phyloP scores from a whole-genome alignment of 2,329 filamentous ascomycete genomes.

The Tolypocladium nubicola region DNA sequence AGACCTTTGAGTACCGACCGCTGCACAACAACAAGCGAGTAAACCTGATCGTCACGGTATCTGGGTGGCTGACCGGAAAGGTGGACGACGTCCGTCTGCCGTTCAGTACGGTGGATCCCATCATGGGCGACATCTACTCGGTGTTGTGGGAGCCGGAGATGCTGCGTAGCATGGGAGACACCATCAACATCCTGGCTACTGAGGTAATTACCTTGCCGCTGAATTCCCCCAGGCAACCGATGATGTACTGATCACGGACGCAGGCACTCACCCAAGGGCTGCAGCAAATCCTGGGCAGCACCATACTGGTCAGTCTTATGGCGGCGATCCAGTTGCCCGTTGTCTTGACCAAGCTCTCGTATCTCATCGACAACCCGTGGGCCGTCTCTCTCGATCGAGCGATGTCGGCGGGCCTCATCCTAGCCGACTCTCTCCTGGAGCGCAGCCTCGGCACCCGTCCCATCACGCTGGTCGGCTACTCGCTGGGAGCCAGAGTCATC shows the following conservation, averaged over 20 bases:
- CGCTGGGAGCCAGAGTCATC: conserved; percentile 82
- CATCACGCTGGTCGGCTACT: conserved; percentile 90
- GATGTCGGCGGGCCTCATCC: conserved; percentile 76
- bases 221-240: neutral
- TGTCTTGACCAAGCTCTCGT: conserved; percentile 84
- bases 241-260: neutral
- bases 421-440: conserved; percentile 89
- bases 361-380: conserved; percentile 98
- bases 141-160: conserved; percentile 97
- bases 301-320: conserved; percentile 83
- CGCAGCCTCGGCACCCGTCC: conserved; percentile 84
- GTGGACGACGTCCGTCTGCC: conserved; percentile 92
- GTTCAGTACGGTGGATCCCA: conserved; percentile 89
- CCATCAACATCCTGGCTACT: conserved; percentile 94
- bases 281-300: conserved; percentile 88
- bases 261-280: conserved; percentile 90
- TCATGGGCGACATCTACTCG: conserved; percentile 98
- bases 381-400: conserved; percentile 90
- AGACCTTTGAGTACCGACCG: conserved; percentile 93
- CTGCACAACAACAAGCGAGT: conserved; percentile 97
- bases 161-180: conserved; percentile 95
- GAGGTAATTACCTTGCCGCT: conserved; percentile 51
- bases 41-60: conserved; percentile 89
- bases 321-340: conserved; percentile 86
- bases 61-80: conserved; percentile 98